Evolutionary conservation across 345 rosid genomes (phyloP).

Genomic region (rapeseed (Brassica napus)): DNA sequence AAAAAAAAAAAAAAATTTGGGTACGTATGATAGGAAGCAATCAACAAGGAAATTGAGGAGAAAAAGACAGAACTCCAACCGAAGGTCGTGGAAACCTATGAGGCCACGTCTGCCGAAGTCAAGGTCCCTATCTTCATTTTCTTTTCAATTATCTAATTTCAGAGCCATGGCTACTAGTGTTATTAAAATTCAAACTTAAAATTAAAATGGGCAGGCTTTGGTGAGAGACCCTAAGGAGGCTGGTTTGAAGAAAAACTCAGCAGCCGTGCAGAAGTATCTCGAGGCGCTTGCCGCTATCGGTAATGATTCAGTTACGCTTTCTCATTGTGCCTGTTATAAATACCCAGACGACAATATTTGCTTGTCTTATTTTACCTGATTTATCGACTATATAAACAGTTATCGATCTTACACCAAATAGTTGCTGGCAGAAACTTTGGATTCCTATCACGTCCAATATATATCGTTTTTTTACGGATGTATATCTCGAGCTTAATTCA

Average conservation of each 20-base stretch:
- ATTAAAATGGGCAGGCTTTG: slow-evolving; percentile 45
- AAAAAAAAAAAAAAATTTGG: too few relatives aligned
- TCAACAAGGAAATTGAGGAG: slow-evolving; percentile 76
- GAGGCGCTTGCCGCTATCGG: slow-evolving; percentile 81
- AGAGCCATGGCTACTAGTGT: neutral
- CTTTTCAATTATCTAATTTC: neutral
- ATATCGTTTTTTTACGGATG: neutral
- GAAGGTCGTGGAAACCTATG: slow-evolving; percentile 73
- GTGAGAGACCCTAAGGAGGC: slow-evolving; percentile 71
- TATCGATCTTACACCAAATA: slow-evolving; percentile 1
- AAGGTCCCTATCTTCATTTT: slow-evolving; percentile 48
- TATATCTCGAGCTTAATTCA: neutral
- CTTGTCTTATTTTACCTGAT: slow-evolving; percentile 10
- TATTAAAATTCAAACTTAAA: neutral
- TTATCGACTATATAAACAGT: slow-evolving; percentile 9
- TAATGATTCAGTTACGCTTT: slow-evolving; percentile 26
- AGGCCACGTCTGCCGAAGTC: slow-evolving; percentile 67
- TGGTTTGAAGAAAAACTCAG: slow-evolving; percentile 67
- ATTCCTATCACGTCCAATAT: slow-evolving; percentile 18
- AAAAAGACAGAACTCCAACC: slow-evolving; percentile 76
- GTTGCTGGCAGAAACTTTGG: slow-evolving; percentile 34
- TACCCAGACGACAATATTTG: slow-evolving; percentile 16
- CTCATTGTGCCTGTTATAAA: neutral
- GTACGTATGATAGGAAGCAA: slow-evolving; percentile 50
- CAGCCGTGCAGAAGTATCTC: slow-evolving; percentile 56